Evolutionary conservation across 2,329 filamentous ascomycete genomes (phyloP), one percentile per base, ranked within the genome.

Genomic region (Helotiales sp.): DNA sequence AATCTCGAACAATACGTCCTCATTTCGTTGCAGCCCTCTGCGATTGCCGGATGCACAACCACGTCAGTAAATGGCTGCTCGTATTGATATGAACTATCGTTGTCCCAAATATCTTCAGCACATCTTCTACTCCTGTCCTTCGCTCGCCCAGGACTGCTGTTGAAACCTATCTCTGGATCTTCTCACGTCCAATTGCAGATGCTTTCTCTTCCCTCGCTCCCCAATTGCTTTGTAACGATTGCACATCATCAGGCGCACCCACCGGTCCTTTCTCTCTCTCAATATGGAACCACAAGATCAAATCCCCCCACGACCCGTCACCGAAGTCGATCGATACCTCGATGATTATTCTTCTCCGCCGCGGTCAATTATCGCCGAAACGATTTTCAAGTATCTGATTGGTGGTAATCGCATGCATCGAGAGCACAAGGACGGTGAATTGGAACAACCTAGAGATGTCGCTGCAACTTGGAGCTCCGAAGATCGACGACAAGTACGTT

Each of bases 31-130:
- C 59, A 50, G 40, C 49, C 40, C 24, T 54, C 58, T 45, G 49
- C 63, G 49, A 52, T 60, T 62, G 52, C 28, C 63, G 58, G 58
- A 61, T 61, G 66, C 83, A 87, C 70, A 52, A 80, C 82, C 28
- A 83, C 82, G 80, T 89, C 80, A 79, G 67, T 64, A 64, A 64
- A 30, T 49, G 10, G 28, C 28, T 34, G 37, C 28, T 45, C 59
- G n/a, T 32, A 40, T 30, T 61, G 26, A 61, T 62, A 54, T 65
- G 60, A 68, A 37, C 34, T 68, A 57, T 49, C 55, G 60, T 24
- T 65, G 28, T 50, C 34, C 59, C 26, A 50, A 13, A 50, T 15
- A 45, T 24, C 43, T 17, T 32, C 24, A 61, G 15, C 20, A 20
- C 24, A 45, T 47, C n/a, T 55, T 34, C n/a, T 37, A 34, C 10